A percentile compares a stretch with the other conserved stretches of the same genome.
These are phyloP conservation scores for Aschersonia sp. DNA, from an alignment of 2,329 filamentous ascomycete species.

Conservation along the genomic window DNA sequence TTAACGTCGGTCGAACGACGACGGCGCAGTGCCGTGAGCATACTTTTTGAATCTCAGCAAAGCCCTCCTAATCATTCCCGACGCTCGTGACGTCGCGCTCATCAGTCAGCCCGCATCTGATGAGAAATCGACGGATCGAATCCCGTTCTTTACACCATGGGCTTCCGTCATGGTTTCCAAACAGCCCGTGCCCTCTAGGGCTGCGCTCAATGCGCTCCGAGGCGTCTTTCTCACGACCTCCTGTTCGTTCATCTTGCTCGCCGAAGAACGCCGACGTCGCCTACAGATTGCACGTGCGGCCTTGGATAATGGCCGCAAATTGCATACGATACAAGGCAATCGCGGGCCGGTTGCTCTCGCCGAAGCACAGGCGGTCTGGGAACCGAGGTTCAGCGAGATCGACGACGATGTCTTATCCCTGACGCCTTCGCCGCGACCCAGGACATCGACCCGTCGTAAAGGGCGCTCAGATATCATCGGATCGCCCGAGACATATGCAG, in stretches of 20 bases:
- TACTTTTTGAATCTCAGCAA: no score
- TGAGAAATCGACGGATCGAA: not conserved
- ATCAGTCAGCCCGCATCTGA: no score
- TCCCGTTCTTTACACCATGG: slow-evolving; percentile 7
- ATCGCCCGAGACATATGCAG: not conserved
- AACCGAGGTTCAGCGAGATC: slow-evolving; percentile 7
- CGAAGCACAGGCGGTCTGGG: slow-evolving; percentile 10
- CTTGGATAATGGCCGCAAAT: slow-evolving; percentile 35
- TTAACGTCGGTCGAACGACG: no score
- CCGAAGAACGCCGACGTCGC: slow-evolving; percentile 41
- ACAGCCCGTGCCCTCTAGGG: slow-evolving; percentile 37
- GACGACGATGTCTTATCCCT: slow-evolving; percentile 11
- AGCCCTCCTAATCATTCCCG: no score
- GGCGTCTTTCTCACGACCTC: slow-evolving; percentile 42
- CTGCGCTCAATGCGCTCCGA: slow-evolving; percentile 39
- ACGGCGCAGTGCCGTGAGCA: no score
- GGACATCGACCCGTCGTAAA: slow-evolving; percentile 14
- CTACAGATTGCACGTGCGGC: slow-evolving; percentile 35
- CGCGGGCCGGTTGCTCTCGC: slow-evolving; percentile 14
- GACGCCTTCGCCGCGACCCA: slow-evolving; percentile 7
- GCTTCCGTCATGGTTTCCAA: slow-evolving; percentile 27
- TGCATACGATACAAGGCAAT: slow-evolving; percentile 24
- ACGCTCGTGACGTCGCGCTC: no score
- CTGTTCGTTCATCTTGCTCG: slow-evolving; percentile 37
- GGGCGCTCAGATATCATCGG: slow-evolving; percentile 6